Evolutionary conservation across 257 asterid species (phyloP).

Genomic region (Hygrophila difformis): DNA sequence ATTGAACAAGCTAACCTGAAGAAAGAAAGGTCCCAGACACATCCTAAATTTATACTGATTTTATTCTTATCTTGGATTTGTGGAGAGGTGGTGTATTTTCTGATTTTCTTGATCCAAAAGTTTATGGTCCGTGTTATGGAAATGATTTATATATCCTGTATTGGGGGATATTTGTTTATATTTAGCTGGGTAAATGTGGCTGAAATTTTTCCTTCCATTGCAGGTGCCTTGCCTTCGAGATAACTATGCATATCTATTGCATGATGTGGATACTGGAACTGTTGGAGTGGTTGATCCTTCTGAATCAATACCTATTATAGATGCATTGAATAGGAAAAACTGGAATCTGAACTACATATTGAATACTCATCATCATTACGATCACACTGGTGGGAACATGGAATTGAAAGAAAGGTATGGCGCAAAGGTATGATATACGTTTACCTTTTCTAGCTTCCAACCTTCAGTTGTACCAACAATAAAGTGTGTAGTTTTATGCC

Average conservation of each 20-base stretch:
- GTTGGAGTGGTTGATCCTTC: constrained; percentile 99
- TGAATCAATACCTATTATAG: constrained; percentile 76
- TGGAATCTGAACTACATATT: constrained; percentile 82
- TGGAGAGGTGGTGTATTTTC: no score
- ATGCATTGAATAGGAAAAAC: constrained; percentile 59
- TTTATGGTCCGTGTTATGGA: no score
- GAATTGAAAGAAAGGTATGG: constrained; percentile 92
- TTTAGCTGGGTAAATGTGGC: not conserved
- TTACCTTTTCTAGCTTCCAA: constrained; percentile 18
- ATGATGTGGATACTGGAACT: constrained; percentile 87
- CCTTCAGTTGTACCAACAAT: constrained; percentile 4
- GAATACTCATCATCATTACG: constrained; percentile 93
- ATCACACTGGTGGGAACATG: constrained; percentile 93
- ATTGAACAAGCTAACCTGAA: no score
- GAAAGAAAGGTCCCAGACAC: no score
- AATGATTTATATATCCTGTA: no score
- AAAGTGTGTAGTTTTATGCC: constrained; percentile 7
- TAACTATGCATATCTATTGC: constrained; percentile 85
- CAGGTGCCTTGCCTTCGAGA: constrained; percentile 91
- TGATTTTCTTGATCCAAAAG: no score
- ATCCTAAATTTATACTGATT: no score
- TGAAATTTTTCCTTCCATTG: constrained; percentile 13
- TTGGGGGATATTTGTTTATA: constrained; percentile 1
- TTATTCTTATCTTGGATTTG: no score
- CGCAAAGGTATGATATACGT: constrained; percentile 69